Evolutionary conservation across 176 grass and related monocot genomes (phyloP).

Genomic region (Carex scoparia): DNA sequence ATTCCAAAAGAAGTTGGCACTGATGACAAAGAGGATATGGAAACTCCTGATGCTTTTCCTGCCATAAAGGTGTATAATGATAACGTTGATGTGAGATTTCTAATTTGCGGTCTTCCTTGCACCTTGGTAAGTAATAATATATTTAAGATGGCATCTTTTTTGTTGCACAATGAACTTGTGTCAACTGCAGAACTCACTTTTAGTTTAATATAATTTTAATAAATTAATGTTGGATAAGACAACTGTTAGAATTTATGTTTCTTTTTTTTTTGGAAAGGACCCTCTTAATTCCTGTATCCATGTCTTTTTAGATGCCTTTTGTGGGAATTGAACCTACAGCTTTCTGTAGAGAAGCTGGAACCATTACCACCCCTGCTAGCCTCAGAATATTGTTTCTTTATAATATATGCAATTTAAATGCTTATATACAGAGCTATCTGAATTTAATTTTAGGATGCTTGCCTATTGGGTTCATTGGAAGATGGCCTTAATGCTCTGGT

Average conservation of each 20-base stretch:
- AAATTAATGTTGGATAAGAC: not conserved
- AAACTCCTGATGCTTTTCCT: constrained; percentile 47
- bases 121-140: constrained; percentile 41
- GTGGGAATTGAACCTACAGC: not conserved
- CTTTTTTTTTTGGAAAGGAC: not conserved
- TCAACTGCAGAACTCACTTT: not conserved
- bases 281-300: not conserved
- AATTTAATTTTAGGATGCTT: constrained; percentile 51
- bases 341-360: not conserved
- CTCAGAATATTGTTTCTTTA: not conserved
- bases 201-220: not conserved
- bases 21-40: constrained; percentile 56
- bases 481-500: constrained; percentile 90
- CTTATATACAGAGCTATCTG: constrained; percentile 24
- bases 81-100: constrained; percentile 70
- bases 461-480: constrained; percentile 80
- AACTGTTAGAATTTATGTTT: not conserved
- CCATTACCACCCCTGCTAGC: not conserved
- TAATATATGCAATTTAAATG: constrained; percentile 11
- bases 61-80: constrained; percentile 87
- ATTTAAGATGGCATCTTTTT: not conserved
- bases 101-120: constrained; percentile 78
- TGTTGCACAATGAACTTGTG: not conserved
- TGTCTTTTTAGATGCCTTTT: not conserved
- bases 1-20: constrained; percentile 31